Evolutionary conservation across 1,284 basidiomycete species (phyloP).

Genomic region (Ceraceosorus guamensis): DNA sequence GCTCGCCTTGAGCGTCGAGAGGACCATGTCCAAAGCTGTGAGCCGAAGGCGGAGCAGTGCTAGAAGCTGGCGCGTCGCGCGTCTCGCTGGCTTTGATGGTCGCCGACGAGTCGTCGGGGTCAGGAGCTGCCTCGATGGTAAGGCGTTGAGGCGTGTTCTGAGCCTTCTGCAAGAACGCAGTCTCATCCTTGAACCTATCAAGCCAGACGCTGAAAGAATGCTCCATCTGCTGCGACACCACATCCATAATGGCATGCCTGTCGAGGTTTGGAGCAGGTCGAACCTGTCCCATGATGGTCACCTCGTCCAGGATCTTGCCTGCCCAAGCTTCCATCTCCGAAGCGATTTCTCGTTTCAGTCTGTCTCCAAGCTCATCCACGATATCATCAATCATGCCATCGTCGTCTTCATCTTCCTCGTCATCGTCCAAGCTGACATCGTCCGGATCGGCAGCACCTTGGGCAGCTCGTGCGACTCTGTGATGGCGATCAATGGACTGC

Average conservation of each 20-base stretch:
- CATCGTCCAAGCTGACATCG: conserved; percentile 8
- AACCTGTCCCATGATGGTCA: conserved; percentile 41
- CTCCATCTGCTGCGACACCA: conserved; percentile 7
- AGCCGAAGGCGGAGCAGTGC: background rate
- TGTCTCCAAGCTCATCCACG: conserved; percentile 36
- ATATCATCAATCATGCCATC: conserved; percentile 30
- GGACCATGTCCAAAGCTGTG: conserved; percentile 4
- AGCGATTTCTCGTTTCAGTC: conserved; percentile 26
- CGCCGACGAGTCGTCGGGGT: background rate
- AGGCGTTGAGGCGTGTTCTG: no score
- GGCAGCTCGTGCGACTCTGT: background rate
- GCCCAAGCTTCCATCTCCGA: conserved; percentile 39
- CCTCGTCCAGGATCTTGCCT: conserved; percentile 39
- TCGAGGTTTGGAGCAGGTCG: conserved; percentile 14
- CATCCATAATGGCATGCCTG: conserved; percentile 7
- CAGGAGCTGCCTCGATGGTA: conserved; percentile 1
- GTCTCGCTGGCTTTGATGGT: background rate
- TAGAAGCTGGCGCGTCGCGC: background rate
- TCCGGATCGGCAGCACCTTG: conserved; percentile 2
- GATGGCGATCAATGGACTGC: background rate
- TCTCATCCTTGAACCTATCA: conserved; percentile 4
- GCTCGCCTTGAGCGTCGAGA: conserved; percentile 23
- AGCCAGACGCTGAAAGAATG: conserved; percentile 5
- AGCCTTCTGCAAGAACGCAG: background rate
- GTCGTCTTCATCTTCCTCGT: conserved; percentile 16